Evolutionary conservation across 176 grass and related monocot species (phyloP), one percentile per base, ranked within the genome.

Genomic region (Ensete ventricosum): DNA sequence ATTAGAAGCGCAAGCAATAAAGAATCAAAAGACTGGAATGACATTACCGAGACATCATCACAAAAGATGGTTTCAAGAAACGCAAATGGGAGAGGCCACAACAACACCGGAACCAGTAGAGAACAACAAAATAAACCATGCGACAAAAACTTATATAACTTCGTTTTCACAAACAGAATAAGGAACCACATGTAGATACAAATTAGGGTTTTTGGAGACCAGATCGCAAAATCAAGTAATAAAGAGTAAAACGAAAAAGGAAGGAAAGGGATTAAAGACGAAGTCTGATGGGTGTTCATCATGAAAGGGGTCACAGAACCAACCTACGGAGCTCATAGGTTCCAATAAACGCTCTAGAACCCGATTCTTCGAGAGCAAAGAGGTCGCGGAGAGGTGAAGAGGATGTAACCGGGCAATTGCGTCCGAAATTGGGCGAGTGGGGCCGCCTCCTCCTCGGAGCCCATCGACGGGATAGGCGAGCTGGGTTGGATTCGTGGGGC

Each of bases 401-500:
- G 21, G 67, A 20, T 20, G 48, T 70, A 50, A 52, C 2, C 34
- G 13, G 2, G 55, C 2, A 58, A 58, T 58, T 62, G 20, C 57
- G 14, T 19, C 57, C 7, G 20, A 14, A 14, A 62, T 14, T 19
- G 57, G 14, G 55, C 11, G 13, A 12, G 55, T 3, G 55, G 55
- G 55, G 13, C 14, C 17, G 55, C 11, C 53, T 13, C 19, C 23
- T 55, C 1, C 53, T 20, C 9, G 8, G 68, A 71, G 49, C 13
- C 34, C 17, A 21, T 49, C 43, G 34, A 50, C 8, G 14, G 3
- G n/a, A 51, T 19, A 48, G 3, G 67, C 1, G 11, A 21, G 17
- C 63, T 21, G 14, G 16, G 14, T 67, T 27, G 78, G 60, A 81
- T 72, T 54, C 67, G 23, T 81, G 74, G 67, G 78, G 71, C 22